Conservation (phyloP, 371 early-diverging fungal genomes). For the Mortierella sp. region DNA sequence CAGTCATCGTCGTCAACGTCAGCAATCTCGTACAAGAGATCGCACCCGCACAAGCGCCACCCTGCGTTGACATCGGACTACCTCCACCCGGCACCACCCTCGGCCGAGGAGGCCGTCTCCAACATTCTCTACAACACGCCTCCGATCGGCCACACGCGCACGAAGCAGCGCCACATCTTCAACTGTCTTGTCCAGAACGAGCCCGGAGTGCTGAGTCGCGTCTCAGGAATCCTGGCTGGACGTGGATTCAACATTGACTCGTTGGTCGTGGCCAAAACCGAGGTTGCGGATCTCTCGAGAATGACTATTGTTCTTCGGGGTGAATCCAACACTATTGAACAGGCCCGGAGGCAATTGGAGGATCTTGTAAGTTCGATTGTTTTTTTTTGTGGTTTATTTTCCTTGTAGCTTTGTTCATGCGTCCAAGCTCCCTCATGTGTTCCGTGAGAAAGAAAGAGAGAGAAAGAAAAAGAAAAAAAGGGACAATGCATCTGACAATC, state of each 20-base stretch:
- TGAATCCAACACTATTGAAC: conserved; percentile 87
- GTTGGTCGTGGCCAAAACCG: conserved; percentile 94
- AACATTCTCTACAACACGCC: conserved; percentile 96
- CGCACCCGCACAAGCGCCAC: conserved; percentile 68
- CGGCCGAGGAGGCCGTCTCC: conserved; percentile 88
- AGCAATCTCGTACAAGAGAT: conserved; percentile 69
- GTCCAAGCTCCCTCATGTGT: not conserved
- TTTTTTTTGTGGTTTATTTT: not conserved
- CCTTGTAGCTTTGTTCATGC: not conserved
- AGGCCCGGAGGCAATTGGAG: conserved; percentile 94
- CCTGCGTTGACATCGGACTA: conserved; percentile 60
- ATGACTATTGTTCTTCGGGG: conserved; percentile 97
- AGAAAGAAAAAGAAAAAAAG: not conserved
- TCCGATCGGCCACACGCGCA: conserved; percentile 59
- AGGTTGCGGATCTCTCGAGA: conserved; percentile 91
- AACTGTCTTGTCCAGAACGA: conserved; percentile 96
- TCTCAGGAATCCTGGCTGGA: conserved; percentile 94
- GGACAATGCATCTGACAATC: conserved; percentile 1
- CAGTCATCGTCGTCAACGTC: conserved; percentile 65
- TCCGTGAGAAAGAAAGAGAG: not conserved
- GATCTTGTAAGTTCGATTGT: conserved; percentile 75
- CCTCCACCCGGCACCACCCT: conserved; percentile 56
- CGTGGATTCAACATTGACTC: conserved; percentile 98
- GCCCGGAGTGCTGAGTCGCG: conserved; percentile 94
- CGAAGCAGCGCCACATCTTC: conserved; percentile 83